Base-by-base conservation (phyloP, 2,329 filamentous ascomycete species). In the Apiospora arundinis region DNA sequence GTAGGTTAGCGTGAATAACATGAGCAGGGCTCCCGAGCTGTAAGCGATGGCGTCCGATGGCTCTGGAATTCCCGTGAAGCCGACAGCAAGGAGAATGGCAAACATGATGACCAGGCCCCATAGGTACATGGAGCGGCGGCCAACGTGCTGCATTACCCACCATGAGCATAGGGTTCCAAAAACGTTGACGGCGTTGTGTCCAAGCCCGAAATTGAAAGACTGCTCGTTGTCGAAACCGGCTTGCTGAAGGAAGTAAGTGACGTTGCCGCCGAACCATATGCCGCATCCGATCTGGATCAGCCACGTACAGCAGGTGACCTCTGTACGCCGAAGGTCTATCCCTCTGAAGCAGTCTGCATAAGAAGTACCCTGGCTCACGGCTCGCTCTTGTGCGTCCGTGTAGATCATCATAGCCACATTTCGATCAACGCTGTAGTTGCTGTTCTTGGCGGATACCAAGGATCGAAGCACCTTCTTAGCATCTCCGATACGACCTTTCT, bases 391-490 rank as follows among this genome's bases (percentile, higher is more conserved):
- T 76, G 80, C 78, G 69, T 82, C 79, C 1, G 82, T 84, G 49
- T 82, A 77, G n/a, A 78, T 73, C 37, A 84, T 82, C 79, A 83
- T 79, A 21, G 81, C 79, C 16, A 85, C 60, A 1, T 78, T 85
- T 66, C 85, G 82, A 37, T 85, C 79, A 4, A 85, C 80, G 32
- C 52, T 60, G 11, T 60, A 60, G 52, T 60, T n/a, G 71, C 89
- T 81, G 44, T 86, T 82, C 56, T 85, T 83, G 11, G 78, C 76
- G 14, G 80, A 84, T 2, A 88, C 87, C 71, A 91, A 75, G 32
- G 81, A 77, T 1, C 71, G 1, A 82, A 60, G 0, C 77, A 74
- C 80, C 18, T 75, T 73, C 68, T 77, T 75, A 0, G 82, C 81
- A 12, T 77, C 78, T 2, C 78, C 76, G n/a, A 77, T 70, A 25